Base-by-base conservation (phyloP, 176 grass and related monocot species). In the Eragrostis curvula region DNA sequence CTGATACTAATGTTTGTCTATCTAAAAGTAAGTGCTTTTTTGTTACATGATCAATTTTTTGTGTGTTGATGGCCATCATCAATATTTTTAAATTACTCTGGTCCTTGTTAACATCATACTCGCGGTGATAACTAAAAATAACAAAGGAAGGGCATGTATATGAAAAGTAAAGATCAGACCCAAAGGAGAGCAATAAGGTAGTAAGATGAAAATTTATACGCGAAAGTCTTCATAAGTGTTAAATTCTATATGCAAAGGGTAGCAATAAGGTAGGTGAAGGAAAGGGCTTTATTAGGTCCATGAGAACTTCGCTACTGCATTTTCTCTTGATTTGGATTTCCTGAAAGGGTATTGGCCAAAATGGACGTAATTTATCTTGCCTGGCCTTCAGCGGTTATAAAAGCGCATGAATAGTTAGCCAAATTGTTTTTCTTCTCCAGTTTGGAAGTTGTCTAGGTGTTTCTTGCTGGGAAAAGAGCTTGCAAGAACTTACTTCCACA, bases 151-250 rank as follows among this genome's bases (percentile, higher is more conserved):
- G n/a, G 24, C 8, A 27, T 60, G 9, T 25, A 25, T 43, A n/a
- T 52, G 21, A 41, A 85, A 85, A 79, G 0, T 63, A 53, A 51
- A 52, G 23, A 42, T 16, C 5, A 55, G 24, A n/a, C 44, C 12
- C 7, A 65, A 74, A 51, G 58, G 45, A 27, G 5, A 46, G 9
- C 5, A 24, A 5, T 28, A 45, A 65, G 46, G 40, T 43, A 47
- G 18, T 58, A 68, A 17, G 28, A 87, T 81, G 16, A 9, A 13
- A 67, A 61, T 39, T 80, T 21, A 46, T 80, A 81, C 27, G 15
- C 23, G 11, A 14, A 27, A 28, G 9, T 60, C 9, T 24, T 60
- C 12, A 60, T 25, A 11, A 4, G n/a, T 60, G 8, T 20, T 52
- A 18, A 18, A 18, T 18, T 1, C 14, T 48, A 48, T 48, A 48